phyloP scores from a whole-genome alignment of 345 rosid species.

The Kernera saxatilis region DNA sequence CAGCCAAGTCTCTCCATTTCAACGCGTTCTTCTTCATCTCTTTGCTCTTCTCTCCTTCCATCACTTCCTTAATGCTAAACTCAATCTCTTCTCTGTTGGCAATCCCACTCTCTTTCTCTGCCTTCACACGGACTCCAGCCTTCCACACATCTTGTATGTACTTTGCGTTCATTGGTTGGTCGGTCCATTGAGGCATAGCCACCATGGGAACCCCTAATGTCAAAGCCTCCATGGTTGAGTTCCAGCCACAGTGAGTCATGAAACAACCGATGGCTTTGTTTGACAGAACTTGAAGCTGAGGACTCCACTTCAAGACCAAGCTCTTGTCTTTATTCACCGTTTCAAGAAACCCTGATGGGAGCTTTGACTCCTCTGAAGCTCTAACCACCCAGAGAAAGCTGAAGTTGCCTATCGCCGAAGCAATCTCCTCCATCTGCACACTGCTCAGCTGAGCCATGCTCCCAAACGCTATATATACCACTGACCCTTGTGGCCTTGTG shows the following conservation, averaged over 20 bases:
- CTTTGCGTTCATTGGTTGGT: conserved; percentile 52
- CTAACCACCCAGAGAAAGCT: conserved; percentile 56
- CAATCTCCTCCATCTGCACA: conserved; percentile 51
- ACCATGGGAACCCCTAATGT: conserved; percentile 50
- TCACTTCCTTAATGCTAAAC: conserved; percentile 42
- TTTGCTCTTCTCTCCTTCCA: conserved; percentile 42
- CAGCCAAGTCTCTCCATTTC: conserved; percentile 50
- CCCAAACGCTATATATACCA: conserved; percentile 65
- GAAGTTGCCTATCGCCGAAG: conserved; percentile 34
- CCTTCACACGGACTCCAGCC: conserved; percentile 51
- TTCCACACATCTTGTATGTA: conserved; percentile 54
- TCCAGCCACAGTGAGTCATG: conserved; percentile 67
- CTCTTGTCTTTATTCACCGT: conserved; percentile 25
- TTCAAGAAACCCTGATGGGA: conserved; percentile 31
- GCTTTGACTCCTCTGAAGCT: conserved; percentile 40
- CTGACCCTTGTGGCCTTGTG: conserved; percentile 41
- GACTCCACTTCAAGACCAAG: conserved; percentile 47
- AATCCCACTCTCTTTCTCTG: conserved; percentile 39
- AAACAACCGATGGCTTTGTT: conserved; percentile 50
- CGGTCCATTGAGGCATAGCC: conserved; percentile 56
- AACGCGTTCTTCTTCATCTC: conserved; percentile 36
- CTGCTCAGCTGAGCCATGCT: conserved; percentile 43
- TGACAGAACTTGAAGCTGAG: conserved; percentile 47
- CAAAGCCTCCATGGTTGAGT: conserved; percentile 49
- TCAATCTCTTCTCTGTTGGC: conserved; percentile 48